Percentiles rank a stretch among this genome's conserved stretches.
These are phyloP conservation scores for Striga asiatica DNA, from an alignment of 257 asterid genomes.

Conservation along the genomic window DNA sequence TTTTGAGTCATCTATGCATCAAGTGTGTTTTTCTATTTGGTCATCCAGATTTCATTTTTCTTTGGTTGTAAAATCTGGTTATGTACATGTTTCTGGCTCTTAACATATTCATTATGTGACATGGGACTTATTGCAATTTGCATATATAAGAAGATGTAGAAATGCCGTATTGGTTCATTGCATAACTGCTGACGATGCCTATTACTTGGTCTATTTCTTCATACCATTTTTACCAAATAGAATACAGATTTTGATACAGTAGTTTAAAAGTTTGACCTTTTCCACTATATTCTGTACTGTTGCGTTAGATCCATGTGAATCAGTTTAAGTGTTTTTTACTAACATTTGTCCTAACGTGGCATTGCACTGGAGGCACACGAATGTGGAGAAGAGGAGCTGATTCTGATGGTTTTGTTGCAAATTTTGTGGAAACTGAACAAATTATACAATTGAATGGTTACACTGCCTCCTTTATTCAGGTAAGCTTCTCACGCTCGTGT, in stretches of 20 bases:
- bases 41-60: background rate
- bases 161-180: constrained; percentile 5
- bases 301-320: background rate
- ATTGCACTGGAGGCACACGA: constrained; percentile 62
- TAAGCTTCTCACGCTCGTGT: constrained; percentile 14
- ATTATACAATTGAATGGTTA: constrained; percentile 65
- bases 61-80: constrained; percentile 6
- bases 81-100: background rate
- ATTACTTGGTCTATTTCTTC: constrained; percentile 1
- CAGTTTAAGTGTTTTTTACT: constrained; percentile 3
- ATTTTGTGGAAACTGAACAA: constrained; percentile 97
- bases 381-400: constrained; percentile 99
- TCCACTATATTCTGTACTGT: background rate
- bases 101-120: background rate
- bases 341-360: constrained; percentile 10
- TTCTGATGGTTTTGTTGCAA: constrained; percentile 98
- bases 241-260: constrained; percentile 2
- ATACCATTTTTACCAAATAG: background rate
- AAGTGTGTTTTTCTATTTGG: constrained; percentile 8
- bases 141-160: background rate
- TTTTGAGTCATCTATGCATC: background rate
- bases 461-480: constrained; percentile 95
- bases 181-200: constrained; percentile 5
- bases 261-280: background rate
- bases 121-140: constrained; percentile 2